These are phyloP conservation scores for Ricinus communis DNA, from an alignment of 345 rosid species.

Conservation along the genomic window DNA sequence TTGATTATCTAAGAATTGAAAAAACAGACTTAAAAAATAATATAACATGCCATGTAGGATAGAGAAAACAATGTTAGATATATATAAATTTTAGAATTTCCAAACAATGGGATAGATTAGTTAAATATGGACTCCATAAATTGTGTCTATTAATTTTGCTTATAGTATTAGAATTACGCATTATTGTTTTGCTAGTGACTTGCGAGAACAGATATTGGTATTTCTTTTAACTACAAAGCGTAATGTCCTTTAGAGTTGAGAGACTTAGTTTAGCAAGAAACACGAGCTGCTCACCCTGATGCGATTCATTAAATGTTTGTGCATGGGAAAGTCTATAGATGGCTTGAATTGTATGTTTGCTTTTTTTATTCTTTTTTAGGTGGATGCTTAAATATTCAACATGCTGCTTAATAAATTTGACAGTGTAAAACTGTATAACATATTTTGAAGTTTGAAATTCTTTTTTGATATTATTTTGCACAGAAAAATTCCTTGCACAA, in stretches of 20 bases:
- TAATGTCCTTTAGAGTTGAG: neutral
- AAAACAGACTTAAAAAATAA: too few relatives aligned
- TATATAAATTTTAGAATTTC: too few relatives aligned
- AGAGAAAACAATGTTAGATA: too few relatives aligned
- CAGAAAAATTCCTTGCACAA: neutral
- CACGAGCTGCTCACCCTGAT: neutral
- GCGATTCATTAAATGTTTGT: neutral
- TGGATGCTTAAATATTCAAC: neutral
- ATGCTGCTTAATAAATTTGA: neutral
- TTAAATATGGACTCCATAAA: too few relatives aligned
- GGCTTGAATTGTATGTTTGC: neutral
- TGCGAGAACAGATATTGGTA: too few relatives aligned
- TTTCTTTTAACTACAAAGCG: too few relatives aligned
- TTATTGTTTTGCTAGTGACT: too few relatives aligned
- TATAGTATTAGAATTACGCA: too few relatives aligned
- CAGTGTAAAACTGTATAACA: neutral
- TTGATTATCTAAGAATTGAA: too few relatives aligned
- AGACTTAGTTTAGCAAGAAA: neutral
- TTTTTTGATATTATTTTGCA: neutral
- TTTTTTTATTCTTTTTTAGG: neutral
- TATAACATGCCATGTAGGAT: too few relatives aligned
- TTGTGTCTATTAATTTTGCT: too few relatives aligned
- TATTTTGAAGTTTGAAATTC: neutral
- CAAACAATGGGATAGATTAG: too few relatives aligned
- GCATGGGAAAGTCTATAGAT: neutral